phyloP scores from a whole-genome alignment of 345 rosid genomes.

The Eucalyptus camaldulensis region DNA sequence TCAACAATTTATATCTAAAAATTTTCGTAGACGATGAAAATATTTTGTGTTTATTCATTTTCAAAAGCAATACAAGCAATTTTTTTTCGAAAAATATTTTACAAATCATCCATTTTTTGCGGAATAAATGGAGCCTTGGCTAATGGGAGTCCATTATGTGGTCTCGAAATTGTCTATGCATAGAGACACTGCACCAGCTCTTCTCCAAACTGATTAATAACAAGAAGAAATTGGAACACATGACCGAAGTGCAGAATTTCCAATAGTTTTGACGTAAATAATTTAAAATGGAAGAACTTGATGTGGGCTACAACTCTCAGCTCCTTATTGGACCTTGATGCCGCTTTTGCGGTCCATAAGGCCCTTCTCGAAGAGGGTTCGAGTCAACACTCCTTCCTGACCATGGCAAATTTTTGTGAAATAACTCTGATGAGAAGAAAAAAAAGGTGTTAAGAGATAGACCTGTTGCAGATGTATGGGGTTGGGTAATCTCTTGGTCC shows the following conservation, averaged over 20 bases:
- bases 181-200: not conserved
- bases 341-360: not conserved
- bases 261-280: not conserved
- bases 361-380: not conserved
- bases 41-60: not conserved
- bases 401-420: no score
- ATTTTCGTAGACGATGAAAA: rapidly evolving
- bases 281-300: not conserved
- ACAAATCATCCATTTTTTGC: rapidly evolving
- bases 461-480: no score
- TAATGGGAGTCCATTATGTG: not conserved
- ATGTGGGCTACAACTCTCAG: not conserved
- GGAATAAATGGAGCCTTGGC: not conserved
- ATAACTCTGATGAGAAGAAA: no score
- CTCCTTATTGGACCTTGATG: not conserved
- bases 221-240: not conserved
- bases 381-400: not conserved
- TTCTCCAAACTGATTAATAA: not conserved
- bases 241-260: not conserved
- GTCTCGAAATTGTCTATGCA: not conserved
- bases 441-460: no score
- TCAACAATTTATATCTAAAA: not conserved
- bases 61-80: rapidly evolving
- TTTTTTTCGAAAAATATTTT: not conserved
- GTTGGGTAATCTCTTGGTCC: no score